Base-by-base conservation (phyloP, 768 basidiomycete species). In the Tylopilus balloui region DNA sequence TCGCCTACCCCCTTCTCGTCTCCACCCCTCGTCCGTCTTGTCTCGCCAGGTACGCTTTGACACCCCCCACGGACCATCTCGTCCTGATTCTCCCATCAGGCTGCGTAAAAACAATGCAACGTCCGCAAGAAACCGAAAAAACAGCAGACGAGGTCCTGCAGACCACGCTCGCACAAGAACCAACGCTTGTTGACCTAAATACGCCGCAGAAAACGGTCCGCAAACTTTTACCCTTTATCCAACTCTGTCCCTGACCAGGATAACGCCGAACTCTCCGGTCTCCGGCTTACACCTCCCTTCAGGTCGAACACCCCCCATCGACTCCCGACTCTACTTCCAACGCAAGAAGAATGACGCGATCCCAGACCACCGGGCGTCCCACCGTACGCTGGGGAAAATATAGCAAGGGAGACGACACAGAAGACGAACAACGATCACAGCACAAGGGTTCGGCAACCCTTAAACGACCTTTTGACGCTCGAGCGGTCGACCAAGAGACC, bases 321-420 rank as follows among this genome's bases (percentile, higher is more conserved):
- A 47, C 67, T 8, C 57, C 63, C 8, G 63, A 69, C 46, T 57
- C 67, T 5, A 13, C 57, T 1, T 47, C 63, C n/a, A 48, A 31
- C 32, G 36, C 59, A 6, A 58, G 61, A 47, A 55, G 66, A 63
- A 47, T 67, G 5, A 67, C 66, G 37, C 66, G 66, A 58, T 69
- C 66, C 0, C 66, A 67, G 55, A 67, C 66, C 1, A 65, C 68
- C 9, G 59, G 66, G 15, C 68, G 66, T 42, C 66, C 66, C 2
- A 59, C 66, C 19, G 55, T 69, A 9, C 66, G 66, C 35, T 67
- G 66, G 68, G 66, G 66, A 10, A 67, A 69, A 48, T 60, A 62
- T 19, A 47, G 64, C 15, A 67, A 32, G 42, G 66, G 65, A 1
- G 64, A 66, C 52, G 68, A 68, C 17, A 3, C 55, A 17, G 66